Base-by-base conservation (phyloP, 1,284 basidiomycete species). In the Sanghuangporus sanghuang region DNA sequence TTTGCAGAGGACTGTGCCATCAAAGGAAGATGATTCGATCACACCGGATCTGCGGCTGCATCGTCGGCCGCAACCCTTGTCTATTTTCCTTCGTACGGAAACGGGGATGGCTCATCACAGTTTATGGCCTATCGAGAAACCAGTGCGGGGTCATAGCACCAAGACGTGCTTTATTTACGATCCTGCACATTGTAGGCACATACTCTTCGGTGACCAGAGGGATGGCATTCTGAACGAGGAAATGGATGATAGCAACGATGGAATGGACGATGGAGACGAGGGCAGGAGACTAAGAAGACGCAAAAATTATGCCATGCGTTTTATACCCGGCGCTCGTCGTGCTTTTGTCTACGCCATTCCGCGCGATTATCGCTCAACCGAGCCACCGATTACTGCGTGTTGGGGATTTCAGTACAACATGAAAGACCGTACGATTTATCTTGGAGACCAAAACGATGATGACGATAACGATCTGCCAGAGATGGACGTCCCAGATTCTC, bases 271-370 rank as follows among this genome's bases (percentile, higher is more conserved):
- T n/a, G 36, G 23, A n/a, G 58, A 38, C 12, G 36, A 21, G 8
- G n/a, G 23, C 12, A 35, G 18, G 12, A 8, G 14, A 48, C 55
- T 40, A 18, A 27, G 35, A 40, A 49, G 32, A 14, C 53, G 53
- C 16, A 54, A 50, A 42, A 14, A 55, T 21, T 50, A 61, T 21
- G 38, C 27, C 8, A 14, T 63, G 23, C 65, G 62, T 57, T 75
- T 84, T 46, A 71, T 86, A 5, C 76, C 82, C 1, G 85, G 83
- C 0, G 74, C 75, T 16, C 74, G 74, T 56, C 80, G 82, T 23
- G 77, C 83, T 36, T 70, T 86, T n/a, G 66, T 84, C 23, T 84
- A 79, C 68, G 76, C 75, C 42, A 73, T 77, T 6, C 59, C 69
- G 48, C 54, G 42, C 40, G 48, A 63, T 56, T 66, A 44, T 50